Evolutionary conservation across 2,329 filamentous ascomycete genomes (phyloP).

Genomic region (Ceratocystis colombiana): DNA sequence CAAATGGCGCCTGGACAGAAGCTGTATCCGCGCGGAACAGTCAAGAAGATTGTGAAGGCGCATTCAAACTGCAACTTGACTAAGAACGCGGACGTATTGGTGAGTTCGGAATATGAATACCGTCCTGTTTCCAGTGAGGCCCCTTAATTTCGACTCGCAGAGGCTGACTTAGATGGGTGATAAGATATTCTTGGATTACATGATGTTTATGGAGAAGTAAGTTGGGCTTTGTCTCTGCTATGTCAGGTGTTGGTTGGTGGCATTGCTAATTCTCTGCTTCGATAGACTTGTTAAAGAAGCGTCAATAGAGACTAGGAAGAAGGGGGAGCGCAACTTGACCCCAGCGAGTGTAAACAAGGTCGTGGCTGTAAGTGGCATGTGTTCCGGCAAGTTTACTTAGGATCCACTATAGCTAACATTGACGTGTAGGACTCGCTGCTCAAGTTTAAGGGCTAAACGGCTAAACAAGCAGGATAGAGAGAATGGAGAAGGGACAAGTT

Average conservation of each 20-base stretch:
- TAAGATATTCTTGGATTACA: constrained; percentile 75
- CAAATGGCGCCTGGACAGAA: constrained; percentile 57
- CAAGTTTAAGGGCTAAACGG: constrained; percentile 58
- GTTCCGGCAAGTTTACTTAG: background rate
- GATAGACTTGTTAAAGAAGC: constrained; percentile 68
- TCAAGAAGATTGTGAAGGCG: constrained; percentile 85
- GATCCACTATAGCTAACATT: constrained; percentile 9
- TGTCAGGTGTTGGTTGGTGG: background rate
- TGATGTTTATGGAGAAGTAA: constrained; percentile 64
- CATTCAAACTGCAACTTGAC: constrained; percentile 70
- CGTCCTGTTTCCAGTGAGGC: background rate
- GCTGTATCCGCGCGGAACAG: constrained; percentile 69
- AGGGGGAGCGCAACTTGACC: constrained; percentile 63
- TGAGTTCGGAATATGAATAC: constrained; percentile 32
- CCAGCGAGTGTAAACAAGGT: constrained; percentile 67
- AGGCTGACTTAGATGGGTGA: background rate
- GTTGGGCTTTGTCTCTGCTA: constrained; percentile 25
- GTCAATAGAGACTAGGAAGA: constrained; percentile 61
- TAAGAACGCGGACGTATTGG: constrained; percentile 78
- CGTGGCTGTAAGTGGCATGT: constrained; percentile 50
- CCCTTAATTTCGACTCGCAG: background rate
- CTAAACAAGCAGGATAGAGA: constrained; percentile 33
- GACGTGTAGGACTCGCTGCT: constrained; percentile 48
- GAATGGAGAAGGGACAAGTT: background rate
- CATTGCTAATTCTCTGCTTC: background rate